phyloP scores from a whole-genome alignment of 164 flowering plant species.

The Pachysandra terminalis region DNA sequence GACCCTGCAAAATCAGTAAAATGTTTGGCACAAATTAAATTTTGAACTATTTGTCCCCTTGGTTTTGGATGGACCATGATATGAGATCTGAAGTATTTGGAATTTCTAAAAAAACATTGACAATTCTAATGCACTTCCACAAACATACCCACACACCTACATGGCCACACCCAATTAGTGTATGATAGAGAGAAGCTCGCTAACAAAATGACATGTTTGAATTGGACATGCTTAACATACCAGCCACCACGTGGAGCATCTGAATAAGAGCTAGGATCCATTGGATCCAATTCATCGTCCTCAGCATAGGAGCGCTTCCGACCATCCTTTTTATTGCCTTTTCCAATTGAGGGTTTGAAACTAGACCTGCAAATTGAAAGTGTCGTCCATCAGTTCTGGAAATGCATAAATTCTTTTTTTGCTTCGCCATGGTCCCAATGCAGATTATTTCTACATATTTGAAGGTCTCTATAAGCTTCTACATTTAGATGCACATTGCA shows the following conservation, averaged over 20 bases:
- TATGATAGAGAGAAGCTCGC: background rate
- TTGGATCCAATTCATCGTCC: conserved; percentile 97
- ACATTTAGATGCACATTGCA: background rate
- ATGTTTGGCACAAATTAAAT: background rate
- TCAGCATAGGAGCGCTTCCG: conserved; percentile 60
- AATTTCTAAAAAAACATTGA: background rate
- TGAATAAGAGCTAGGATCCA: conserved; percentile 99
- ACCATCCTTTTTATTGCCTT: conserved; percentile 48
- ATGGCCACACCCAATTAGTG: background rate
- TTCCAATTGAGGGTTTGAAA: conserved; percentile 74
- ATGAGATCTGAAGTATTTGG: background rate
- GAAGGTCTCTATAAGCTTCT: background rate
- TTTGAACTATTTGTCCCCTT: background rate
- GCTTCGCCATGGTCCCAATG: background rate
- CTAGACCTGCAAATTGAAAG: conserved; percentile 42
- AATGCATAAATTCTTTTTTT: no score
- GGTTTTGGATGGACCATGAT: background rate
- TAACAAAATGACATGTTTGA: background rate
- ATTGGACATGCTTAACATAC: conserved; percentile 35
- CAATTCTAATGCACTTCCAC: background rate
- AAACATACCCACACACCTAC: background rate
- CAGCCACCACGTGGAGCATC: conserved; percentile 99
- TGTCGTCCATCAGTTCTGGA: background rate
- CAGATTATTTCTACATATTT: background rate
- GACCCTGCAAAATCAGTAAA: conserved; percentile 58